A percentile compares a stretch with the other conserved stretches of the same genome.
phyloP scores from a whole-genome alignment of 148 eudicot species.

The Dianthus caryophyllus region DNA sequence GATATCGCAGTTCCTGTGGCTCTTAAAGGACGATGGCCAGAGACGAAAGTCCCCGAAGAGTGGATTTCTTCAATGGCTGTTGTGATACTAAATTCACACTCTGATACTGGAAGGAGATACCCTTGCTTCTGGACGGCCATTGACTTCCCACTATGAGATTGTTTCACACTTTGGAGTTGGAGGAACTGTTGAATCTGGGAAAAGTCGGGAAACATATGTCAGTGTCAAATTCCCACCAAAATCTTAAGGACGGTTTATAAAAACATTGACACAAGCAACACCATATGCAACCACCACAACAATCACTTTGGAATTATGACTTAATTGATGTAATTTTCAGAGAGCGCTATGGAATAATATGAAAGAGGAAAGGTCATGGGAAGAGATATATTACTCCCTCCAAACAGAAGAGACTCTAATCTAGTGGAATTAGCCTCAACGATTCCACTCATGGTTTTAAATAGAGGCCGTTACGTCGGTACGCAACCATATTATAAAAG shows the following conservation, averaged over 20 bases:
- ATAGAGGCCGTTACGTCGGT: no score
- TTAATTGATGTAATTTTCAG: no score
- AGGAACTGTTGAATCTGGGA: slow-evolving; percentile 63
- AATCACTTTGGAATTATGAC: no score
- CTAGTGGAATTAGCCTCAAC: no score
- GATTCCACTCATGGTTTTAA: no score
- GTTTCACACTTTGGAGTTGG: slow-evolving; percentile 55
- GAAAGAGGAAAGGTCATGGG: not conserved
- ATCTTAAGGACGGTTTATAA: not conserved
- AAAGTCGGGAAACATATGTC: slow-evolving; percentile 12
- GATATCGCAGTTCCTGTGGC: slow-evolving; percentile 84
- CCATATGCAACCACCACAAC: not conserved
- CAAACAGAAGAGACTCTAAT: not conserved
- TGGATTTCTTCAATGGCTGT: slow-evolving; percentile 73
- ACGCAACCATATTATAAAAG: no score
- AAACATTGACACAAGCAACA: not conserved
- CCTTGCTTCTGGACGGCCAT: slow-evolving; percentile 52
- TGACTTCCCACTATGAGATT: slow-evolving; percentile 47
- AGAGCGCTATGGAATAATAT: no score
- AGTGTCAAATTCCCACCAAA: not conserved
- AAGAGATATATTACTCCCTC: not conserved
- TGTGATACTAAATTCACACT: slow-evolving; percentile 75
- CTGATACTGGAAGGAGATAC: slow-evolving; percentile 67
- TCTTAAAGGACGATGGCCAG: slow-evolving; percentile 71
- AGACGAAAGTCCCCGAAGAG: slow-evolving; percentile 37